Evolutionary conservation across 208 protist genomes (phyloP).

Genomic region (Trypanosoma vivax): DNA sequence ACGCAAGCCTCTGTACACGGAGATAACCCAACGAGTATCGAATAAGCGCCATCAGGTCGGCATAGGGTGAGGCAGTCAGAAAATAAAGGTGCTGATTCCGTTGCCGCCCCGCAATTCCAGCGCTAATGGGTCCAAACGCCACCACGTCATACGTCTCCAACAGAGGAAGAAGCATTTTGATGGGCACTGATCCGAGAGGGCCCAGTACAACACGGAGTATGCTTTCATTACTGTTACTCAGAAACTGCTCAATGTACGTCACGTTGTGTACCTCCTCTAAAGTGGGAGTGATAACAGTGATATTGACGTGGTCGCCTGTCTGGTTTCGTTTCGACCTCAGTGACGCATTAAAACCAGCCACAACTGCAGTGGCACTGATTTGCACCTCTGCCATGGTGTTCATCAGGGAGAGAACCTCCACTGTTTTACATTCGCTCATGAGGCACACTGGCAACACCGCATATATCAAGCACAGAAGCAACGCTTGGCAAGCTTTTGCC

Average conservation of each 20-base stretch:
- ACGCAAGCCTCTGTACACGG: constrained; percentile 13
- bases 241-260: too few species aligned
- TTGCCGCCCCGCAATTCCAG: constrained; percentile 1
- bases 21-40: constrained; percentile 8
- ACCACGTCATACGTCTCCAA: constrained; percentile 9
- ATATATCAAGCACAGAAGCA: not conserved
- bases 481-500: too few species aligned
- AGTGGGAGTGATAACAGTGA: too few species aligned
- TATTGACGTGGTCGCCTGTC: not conserved
- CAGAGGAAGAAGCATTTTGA: not conserved
- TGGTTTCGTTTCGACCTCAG: not conserved
- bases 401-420: not conserved
- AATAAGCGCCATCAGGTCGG: constrained; percentile 4
- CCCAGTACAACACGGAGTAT: not conserved
- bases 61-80: constrained; percentile 1
- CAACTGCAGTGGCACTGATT: not conserved
- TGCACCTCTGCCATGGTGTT: not conserved
- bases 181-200: not conserved
- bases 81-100: constrained; percentile 28
- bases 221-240: too few species aligned
- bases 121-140: constrained; percentile 20
- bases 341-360: not conserved
- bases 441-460: not conserved
- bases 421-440: not conserved
- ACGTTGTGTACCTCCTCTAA: too few species aligned